Evolutionary conservation across 2,329 filamentous ascomycete species (phyloP), one percentile per base, ranked within the genome.

Genomic region (Xenosphaeropsis pyriputrescens): DNA sequence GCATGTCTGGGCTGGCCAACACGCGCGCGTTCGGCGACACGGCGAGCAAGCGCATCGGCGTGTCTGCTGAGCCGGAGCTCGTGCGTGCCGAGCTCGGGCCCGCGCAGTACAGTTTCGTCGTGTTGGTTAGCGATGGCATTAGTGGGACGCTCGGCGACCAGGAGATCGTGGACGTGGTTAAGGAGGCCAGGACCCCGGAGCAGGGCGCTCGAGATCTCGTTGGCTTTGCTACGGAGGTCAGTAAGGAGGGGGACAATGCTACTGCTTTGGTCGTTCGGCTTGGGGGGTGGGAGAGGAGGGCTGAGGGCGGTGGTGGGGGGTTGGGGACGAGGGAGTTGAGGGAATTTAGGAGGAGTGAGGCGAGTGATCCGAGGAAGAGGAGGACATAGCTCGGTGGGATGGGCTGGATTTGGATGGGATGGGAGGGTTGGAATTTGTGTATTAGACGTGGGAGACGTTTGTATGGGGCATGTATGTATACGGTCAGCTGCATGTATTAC

Each of bases 21-120:
- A 93, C 85, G 22, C 82, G 91, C 19, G 72, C 91, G 4, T 96
- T 98, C 55, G 91, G 91, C 18, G 91, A 98, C 62, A 85, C 95
- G 61, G 72, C 72, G 26, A 84, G 78, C 40, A 98, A 98, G 61
- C 81, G 89, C 38, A 79, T 96, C 37, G 91, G 91, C 18, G 89
- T 98, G 11, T 88, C 81, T 4, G 91, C 91, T 2, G 91, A 98
- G 59, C 91, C 91, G 0, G 88, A 96, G 53, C 75, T 95, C 43
- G 75, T 73, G 1, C 76, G 82, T 29, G 65, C 86, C 11, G 84
- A 95, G 45, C 67, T 96, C 43, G 70, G 70, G 0, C 80, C 89
- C 0, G 86, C 85, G 0, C 79, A 95, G 57, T 95, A 85, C 59
- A 78, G 78, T 2, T 98, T 98, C 59, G 56, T 96, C 37, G 85